A percentile compares a stretch with the other conserved stretches of the same genome.
Conservation (phyloP, 768 basidiomycete genomes). For the Auriscalpium orientale region DNA sequence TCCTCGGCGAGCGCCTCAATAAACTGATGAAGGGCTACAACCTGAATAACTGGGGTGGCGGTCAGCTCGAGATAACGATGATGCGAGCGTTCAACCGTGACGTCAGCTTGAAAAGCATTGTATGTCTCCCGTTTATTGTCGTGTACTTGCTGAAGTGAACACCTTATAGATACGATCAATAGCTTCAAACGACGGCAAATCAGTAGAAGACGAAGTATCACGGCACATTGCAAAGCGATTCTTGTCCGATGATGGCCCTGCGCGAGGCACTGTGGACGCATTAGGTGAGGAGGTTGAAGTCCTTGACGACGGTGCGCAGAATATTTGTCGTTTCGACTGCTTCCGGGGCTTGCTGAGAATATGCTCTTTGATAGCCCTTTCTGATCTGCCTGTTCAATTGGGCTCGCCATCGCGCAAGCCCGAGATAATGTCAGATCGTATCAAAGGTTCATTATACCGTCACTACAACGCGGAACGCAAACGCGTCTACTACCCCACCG, state of each 20-base stretch:
- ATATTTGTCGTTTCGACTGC: neutral
- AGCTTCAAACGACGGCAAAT: too few relatives aligned
- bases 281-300: neutral
- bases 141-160: too few relatives aligned
- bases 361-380: neutral
- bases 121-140: slow-evolving; percentile 2
- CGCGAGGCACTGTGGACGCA: slow-evolving; percentile 1
- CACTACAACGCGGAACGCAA: neutral
- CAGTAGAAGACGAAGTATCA: too few relatives aligned
- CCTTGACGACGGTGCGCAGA: neutral
- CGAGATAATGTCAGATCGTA: neutral
- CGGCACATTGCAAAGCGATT: too few relatives aligned
- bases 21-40: slow-evolving; percentile 12
- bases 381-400: neutral
- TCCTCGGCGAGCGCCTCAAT: slow-evolving; percentile 13
- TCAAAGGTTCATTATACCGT: neutral
- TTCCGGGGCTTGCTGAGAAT: neutral
- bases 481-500: neutral
- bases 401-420: neutral
- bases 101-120: neutral
- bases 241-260: too few relatives aligned
- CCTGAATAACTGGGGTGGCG: slow-evolving; percentile 25
- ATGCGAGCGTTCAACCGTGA: slow-evolving; percentile 21
- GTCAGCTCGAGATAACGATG: slow-evolving; percentile 23
- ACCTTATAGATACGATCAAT: too few relatives aligned